Evolutionary conservation across 371 early-diverging fungal species (phyloP).

Genomic region (Rhizopus stolonifer): DNA sequence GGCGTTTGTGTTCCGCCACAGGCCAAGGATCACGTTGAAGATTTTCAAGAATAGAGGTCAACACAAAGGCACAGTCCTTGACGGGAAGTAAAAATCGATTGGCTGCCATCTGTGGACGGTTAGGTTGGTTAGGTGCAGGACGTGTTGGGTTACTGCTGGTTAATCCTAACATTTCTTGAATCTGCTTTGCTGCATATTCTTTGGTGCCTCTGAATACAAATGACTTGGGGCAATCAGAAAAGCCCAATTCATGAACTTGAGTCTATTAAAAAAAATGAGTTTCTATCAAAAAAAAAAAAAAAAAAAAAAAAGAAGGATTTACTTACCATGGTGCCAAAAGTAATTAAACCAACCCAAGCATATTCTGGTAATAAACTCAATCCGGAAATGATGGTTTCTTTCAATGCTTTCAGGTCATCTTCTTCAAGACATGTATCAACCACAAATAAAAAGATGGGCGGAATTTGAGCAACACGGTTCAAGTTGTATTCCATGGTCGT

Average conservation of each 20-base stretch:
- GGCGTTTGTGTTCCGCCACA: constrained; percentile 90
- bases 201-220: constrained; percentile 98
- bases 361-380: constrained; percentile 92
- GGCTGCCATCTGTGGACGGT: constrained; percentile 56
- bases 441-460: constrained; percentile 97
- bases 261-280: constrained; percentile 46
- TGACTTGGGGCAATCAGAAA: constrained; percentile 93
- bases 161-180: constrained; percentile 94
- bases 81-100: constrained; percentile 88
- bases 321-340: constrained; percentile 98
- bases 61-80: constrained; percentile 91
- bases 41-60: constrained; percentile 93
- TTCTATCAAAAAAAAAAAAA: no score
- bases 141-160: constrained; percentile 51
- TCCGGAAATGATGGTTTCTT: constrained; percentile 89
- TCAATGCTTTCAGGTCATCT: constrained; percentile 94
- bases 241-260: constrained; percentile 94
- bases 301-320: no score
- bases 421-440: constrained; percentile 98
- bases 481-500: constrained; percentile 98
- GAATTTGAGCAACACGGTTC: constrained; percentile 74
- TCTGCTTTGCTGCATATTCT: constrained; percentile 92
- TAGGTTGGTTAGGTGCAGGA: constrained; percentile 47
- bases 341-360: constrained; percentile 95
- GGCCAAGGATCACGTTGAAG: constrained; percentile 99